A percentile compares a stretch with the other conserved stretches of the same genome.
Conservation (phyloP, 257 asterid species). For the Cynanchum wilfordii region DNA sequence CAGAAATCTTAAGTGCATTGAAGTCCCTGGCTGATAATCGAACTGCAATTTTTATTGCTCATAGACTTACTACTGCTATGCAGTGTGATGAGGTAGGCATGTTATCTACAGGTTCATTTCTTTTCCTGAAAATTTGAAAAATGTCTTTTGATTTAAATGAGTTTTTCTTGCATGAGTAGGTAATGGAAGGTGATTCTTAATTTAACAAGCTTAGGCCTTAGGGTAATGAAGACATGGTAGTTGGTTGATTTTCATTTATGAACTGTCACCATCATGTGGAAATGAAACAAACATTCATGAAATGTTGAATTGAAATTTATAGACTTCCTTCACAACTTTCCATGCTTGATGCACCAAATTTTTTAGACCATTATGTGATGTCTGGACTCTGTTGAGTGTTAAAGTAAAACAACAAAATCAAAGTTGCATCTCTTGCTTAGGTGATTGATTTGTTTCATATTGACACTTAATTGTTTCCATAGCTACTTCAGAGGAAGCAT, state of each 20-base stretch:
- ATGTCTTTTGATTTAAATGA: neutral
- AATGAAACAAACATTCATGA: neutral
- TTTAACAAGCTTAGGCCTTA: too few species aligned
- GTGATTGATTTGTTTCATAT: neutral
- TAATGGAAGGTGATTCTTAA: neutral
- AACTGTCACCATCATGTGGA: neutral
- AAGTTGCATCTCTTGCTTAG: neutral
- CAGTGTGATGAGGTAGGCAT: slow-evolving; percentile 88
- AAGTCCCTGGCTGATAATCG: slow-evolving; percentile 69
- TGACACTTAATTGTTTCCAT: neutral
- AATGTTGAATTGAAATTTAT: neutral
- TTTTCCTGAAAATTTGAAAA: neutral
- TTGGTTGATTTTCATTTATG: neutral
- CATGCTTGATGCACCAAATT: neutral
- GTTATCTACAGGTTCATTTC: neutral
- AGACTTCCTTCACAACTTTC: too few species aligned
- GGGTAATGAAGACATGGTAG: neutral
- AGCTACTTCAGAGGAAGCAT: too few species aligned
- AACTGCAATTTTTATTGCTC: slow-evolving; percentile 90
- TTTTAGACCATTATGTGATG: neutral
- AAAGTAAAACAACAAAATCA: neutral
- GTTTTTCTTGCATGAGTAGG: neutral
- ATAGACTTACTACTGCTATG: slow-evolving; percentile 98
- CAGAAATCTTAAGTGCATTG: slow-evolving; percentile 80
- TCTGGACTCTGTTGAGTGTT: neutral